Evolutionary conservation across 2,329 filamentous ascomycete species (phyloP).

Genomic region (Raffaelea ambrosiae): DNA sequence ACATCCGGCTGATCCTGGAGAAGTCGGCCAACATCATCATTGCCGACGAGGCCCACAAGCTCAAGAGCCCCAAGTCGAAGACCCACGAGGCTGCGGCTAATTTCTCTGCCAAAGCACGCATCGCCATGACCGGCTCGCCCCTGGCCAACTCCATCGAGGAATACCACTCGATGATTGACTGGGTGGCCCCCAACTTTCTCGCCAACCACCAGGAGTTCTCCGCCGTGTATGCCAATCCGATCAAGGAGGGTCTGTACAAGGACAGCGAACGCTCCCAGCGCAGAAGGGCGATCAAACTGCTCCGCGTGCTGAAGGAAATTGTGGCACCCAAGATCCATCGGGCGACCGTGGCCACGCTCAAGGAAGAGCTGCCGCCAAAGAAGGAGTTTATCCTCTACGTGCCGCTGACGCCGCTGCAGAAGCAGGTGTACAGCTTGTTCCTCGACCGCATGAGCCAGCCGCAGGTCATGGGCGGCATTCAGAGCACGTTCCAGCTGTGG

Average conservation of each 20-base stretch:
- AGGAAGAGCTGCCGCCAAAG: constrained; percentile 62
- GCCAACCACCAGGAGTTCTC: constrained; percentile 61
- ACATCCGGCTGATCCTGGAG: constrained; percentile 12
- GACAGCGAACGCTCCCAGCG: constrained; percentile 53
- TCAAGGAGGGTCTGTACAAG: constrained; percentile 58
- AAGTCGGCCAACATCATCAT: constrained; percentile 63
- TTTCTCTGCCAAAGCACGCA: constrained; percentile 61
- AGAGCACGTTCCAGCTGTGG: constrained; percentile 18
- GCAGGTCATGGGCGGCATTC: constrained; percentile 1
- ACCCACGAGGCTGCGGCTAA: constrained; percentile 43
- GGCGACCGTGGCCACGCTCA: constrained; percentile 57
- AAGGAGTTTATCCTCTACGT: constrained; percentile 74
- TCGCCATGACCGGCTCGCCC: constrained; percentile 82
- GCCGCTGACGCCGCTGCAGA: constrained; percentile 59
- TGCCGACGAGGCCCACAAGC: constrained; percentile 73
- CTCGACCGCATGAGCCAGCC: constrained; percentile 17
- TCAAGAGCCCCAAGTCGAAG: constrained; percentile 58
- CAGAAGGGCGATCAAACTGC: constrained; percentile 53
- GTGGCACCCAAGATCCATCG: constrained; percentile 74
- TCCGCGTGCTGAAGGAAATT: constrained; percentile 61
- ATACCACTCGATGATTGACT: constrained; percentile 81
- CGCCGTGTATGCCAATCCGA: constrained; percentile 61
- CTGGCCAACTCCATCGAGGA: constrained; percentile 77
- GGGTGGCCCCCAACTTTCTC: constrained; percentile 73
- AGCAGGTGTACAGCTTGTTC: constrained; percentile 48